Base-by-base conservation (phyloP, 192 early-diverging fungal species). In the Mortierella antarctica region DNA sequence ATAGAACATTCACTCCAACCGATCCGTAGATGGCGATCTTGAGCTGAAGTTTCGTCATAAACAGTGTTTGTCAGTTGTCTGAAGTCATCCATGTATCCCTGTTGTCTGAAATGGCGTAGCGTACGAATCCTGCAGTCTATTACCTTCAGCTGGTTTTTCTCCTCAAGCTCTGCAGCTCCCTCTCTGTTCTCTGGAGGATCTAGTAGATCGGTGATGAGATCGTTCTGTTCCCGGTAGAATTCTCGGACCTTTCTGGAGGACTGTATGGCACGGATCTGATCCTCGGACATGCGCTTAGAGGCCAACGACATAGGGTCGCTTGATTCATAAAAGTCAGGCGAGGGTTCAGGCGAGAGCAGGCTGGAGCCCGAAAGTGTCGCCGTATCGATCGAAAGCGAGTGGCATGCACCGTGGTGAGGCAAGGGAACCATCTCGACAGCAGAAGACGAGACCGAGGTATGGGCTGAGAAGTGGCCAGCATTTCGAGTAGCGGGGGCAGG, bases 201-300 rank as follows among this genome's bases (percentile, higher is more conserved):
- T 45, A 96, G 77, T 50, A 95, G 88, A 57, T 88, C 85, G 57
- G 93, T 86, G 74, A 96, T 96, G 50, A 92, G 85, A 54, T 93
- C 89, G 71, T 97, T 96, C 71, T 97, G 96, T 45, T 86, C 74
- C 58, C 91, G 71, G 80, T 97, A 97, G 69, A 95, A 97, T 23
- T 85, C 77, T 46, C 82, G 84, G n/a, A 93, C 73, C 7, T 87
- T 83, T 44, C 85, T 85, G 59, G 80, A 83, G 6, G 79, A 83
- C 3, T 70, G 55, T 0, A 77, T 86, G 6, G 82, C 72, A 14
- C 56, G 57, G 6, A 90, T 86, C 51, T 90, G 87, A 3, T 87
- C 86, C 57, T 87, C 85, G 11, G 86, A 82, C 56, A 84, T 83
- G 61, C 85, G 83, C 17, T 73, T 83, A 2, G 66, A 62, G 31